Percentiles rank a stretch among this genome's conserved stretches.
phyloP scores from a whole-genome alignment of 164 flowering plant genomes.

The Aristolochia fimbriata region DNA sequence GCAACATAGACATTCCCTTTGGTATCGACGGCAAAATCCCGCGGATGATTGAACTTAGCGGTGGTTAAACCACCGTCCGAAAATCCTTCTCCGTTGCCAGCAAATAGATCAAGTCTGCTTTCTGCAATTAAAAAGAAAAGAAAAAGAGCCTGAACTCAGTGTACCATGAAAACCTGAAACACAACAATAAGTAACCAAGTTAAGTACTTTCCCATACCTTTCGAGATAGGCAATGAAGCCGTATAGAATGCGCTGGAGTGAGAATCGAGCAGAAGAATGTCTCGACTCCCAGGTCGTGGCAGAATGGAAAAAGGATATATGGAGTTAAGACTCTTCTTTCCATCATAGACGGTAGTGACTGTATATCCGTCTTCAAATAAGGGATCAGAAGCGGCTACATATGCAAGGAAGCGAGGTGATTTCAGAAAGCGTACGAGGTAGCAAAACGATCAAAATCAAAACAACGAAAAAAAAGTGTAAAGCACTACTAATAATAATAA shows the following conservation, averaged over 20 bases:
- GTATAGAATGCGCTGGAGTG: slow-evolving; percentile 43
- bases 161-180: not conserved
- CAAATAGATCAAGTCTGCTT: slow-evolving; percentile 24
- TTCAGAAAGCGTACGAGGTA: too few species aligned
- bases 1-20: slow-evolving; percentile 74
- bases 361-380: slow-evolving; percentile 60
- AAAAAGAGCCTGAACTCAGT: not conserved
- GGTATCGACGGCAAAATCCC: slow-evolving; percentile 57
- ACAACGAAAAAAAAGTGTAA: too few species aligned
- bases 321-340: slow-evolving; percentile 31
- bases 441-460: too few species aligned
- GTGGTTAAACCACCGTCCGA: slow-evolving; percentile 41
- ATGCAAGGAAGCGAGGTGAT: too few species aligned
- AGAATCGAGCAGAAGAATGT: slow-evolving; percentile 58
- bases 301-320: slow-evolving; percentile 40
- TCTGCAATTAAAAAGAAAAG: slow-evolving; percentile 22
- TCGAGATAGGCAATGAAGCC: slow-evolving; percentile 31
- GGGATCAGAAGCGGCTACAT: slow-evolving; percentile 19
- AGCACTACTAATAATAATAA: too few species aligned
- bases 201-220: slow-evolving; percentile 20
- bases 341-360: slow-evolving; percentile 53
- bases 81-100: slow-evolving; percentile 47
- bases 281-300: slow-evolving; percentile 26
- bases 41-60: slow-evolving; percentile 43
- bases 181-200: not conserved